These are phyloP conservation scores for Hyparrhenia diplandra DNA, from an alignment of 176 grass and related monocot genomes.

Conservation along the genomic window DNA sequence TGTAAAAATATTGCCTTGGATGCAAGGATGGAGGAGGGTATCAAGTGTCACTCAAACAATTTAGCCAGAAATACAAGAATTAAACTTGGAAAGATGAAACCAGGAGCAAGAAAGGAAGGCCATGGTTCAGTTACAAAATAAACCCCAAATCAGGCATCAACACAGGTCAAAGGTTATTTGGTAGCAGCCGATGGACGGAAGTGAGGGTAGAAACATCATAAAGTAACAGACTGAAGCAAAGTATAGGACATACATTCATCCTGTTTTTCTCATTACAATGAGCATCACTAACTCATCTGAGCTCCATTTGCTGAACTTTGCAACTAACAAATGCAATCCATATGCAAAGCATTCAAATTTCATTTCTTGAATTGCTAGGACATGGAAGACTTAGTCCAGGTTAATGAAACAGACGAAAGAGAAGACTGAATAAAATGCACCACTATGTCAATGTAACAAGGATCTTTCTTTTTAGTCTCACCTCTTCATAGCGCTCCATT, in stretches of 20 bases:
- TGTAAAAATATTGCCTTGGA: not conserved
- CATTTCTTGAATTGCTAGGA: conserved; percentile 1
- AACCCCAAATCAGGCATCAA: not conserved
- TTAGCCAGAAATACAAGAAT: not conserved
- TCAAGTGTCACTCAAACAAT: not conserved
- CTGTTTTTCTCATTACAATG: not conserved
- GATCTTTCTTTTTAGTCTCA: conserved; percentile 34
- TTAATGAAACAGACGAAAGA: not conserved
- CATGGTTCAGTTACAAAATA: conserved; percentile 4
- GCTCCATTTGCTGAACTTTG: not conserved
- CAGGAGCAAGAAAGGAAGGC: not conserved
- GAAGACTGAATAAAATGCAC: not conserved
- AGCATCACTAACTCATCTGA: conserved; percentile 11
- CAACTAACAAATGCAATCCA: not conserved
- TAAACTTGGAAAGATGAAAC: not conserved
- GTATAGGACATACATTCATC: not conserved
- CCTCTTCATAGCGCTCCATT: conserved; percentile 92
- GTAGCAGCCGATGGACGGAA: not conserved
- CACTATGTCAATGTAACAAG: not conserved
- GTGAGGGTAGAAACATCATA: not conserved
- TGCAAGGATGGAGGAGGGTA: not conserved
- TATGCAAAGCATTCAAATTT: not conserved
- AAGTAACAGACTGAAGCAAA: not conserved
- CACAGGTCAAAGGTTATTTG: not conserved
- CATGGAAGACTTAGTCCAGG: not conserved